Base-by-base conservation (phyloP, 306 rosid species). In the Adenanthera pavonina region DNA sequence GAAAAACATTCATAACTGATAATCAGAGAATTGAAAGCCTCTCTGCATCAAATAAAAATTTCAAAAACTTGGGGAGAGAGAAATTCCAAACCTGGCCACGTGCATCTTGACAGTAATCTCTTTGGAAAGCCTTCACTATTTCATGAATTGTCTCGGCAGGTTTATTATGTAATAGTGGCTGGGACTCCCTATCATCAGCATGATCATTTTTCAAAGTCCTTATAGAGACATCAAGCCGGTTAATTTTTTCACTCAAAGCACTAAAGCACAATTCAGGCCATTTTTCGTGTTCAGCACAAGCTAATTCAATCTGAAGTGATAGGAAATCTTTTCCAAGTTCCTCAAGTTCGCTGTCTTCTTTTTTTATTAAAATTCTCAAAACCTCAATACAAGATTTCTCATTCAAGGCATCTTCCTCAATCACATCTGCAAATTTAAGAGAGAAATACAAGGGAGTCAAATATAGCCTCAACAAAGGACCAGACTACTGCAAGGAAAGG, bases 321-420 rank as follows among this genome's bases (percentile, higher is more conserved):
- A 81, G 61, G 44, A 94, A 85, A 73, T 89, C 84, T 59, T 77
- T 81, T 76, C 86, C 91, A 69, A 94, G 95, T 52, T 87, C 94
- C 83, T 88, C 88, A 43, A 90, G 85, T 77, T 92, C 97, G 48
- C 44, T 74, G 74, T 89, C 91, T 2, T 89, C 94, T 72, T 87
- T 83, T 70, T 74, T 77, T 77, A 88, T 81, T 85, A 86, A 86
- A 83, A 81, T 81, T 81, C 83, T 80, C 80, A 92, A 81, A 80
- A 89, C 97, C 79, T 84, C 89, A 74, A 90, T 68, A 67, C 93
- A 89, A 60, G 68, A 86, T 75, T 84, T 86, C 84, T 72, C 87
- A 48, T 92, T 83, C 89, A 89, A 80, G 35, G 85, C 86, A 85
- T 84, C 81, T 85, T 94, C 97, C 84, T 90, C 94, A 47, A 91